Conservation (phyloP, 1,139 yeast species). For the Lodderomyces beijingensis region DNA sequence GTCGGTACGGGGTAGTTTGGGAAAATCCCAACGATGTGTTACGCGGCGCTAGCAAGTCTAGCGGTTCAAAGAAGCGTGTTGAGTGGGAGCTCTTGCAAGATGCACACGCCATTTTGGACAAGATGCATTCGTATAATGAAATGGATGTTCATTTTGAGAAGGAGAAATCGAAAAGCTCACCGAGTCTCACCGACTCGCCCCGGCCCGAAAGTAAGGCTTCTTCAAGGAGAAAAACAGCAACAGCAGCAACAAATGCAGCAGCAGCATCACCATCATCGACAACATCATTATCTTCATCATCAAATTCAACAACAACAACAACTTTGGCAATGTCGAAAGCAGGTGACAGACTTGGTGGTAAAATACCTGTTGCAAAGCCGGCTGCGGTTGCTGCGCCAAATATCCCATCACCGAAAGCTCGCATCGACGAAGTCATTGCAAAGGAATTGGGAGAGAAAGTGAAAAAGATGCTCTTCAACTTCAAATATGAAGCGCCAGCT, state of each 20-base stretch:
- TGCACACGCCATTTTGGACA: slow-evolving; percentile 52
- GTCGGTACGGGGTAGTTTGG: slow-evolving; percentile 90
- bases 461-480: slow-evolving; percentile 1
- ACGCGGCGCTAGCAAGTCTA: slow-evolving; percentile 35
- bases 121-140: slow-evolving; percentile 15
- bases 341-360: background rate
- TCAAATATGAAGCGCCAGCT: slow-evolving; percentile 1
- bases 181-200: background rate
- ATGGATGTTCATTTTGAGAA: background rate
- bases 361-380: background rate
- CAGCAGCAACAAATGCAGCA: background rate
- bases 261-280: background rate
- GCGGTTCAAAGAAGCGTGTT: slow-evolving; percentile 55
- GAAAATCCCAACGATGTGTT: slow-evolving; percentile 70
- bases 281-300: background rate
- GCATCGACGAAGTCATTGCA: slow-evolving; percentile 2
- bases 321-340: background rate
- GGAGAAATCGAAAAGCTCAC: background rate
- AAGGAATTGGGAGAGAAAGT: slow-evolving; percentile 1
- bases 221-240: no score
- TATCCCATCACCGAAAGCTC: background rate
- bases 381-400: no score
- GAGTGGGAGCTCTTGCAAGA: slow-evolving; percentile 75
- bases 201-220: no score
- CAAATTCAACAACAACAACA: background rate